Conservation (phyloP, 2,329 filamentous ascomycete genomes). For the Fusarium continuum region DNA sequence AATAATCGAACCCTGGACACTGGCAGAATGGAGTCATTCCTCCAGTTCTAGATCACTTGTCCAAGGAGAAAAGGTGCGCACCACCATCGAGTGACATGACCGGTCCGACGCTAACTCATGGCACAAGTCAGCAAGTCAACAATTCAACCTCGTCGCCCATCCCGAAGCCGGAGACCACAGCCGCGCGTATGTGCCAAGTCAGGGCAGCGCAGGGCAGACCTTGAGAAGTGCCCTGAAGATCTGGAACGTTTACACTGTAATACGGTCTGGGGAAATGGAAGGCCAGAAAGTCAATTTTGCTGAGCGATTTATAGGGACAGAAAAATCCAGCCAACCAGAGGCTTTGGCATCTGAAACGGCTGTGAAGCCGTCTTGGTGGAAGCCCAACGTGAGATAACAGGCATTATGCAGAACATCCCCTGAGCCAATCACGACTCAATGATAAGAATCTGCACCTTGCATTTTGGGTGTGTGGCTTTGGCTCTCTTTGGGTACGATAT, state of each 20-base stretch:
- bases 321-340: slow-evolving; percentile 17
- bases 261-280: slow-evolving; percentile 41
- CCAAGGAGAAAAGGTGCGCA: slow-evolving; percentile 12
- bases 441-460: slow-evolving; percentile 43
- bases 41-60: slow-evolving; percentile 12
- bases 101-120: slow-evolving; percentile 16
- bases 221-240: slow-evolving; percentile 26
- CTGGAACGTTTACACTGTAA: slow-evolving; percentile 27
- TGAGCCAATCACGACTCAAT: slow-evolving; percentile 42
- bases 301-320: slow-evolving; percentile 40
- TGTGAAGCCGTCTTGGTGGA: slow-evolving; percentile 21
- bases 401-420: slow-evolving; percentile 48
- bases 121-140: slow-evolving; percentile 1
- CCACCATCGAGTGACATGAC: slow-evolving; percentile 7
- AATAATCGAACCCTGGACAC: slow-evolving; percentile 31
- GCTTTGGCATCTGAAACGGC: slow-evolving; percentile 29
- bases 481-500: slow-evolving; percentile 22
- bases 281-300: slow-evolving; percentile 31
- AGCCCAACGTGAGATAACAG: slow-evolving; percentile 44
- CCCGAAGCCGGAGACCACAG: slow-evolving; percentile 28
- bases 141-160: slow-evolving; percentile 4
- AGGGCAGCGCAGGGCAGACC: slow-evolving; percentile 5
- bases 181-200: not conserved
- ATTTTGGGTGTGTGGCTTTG: slow-evolving; percentile 22
- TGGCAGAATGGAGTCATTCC: slow-evolving; percentile 26